Conservation (phyloP, 75 land plant species). For the Cunninghamia lanceolata region DNA sequence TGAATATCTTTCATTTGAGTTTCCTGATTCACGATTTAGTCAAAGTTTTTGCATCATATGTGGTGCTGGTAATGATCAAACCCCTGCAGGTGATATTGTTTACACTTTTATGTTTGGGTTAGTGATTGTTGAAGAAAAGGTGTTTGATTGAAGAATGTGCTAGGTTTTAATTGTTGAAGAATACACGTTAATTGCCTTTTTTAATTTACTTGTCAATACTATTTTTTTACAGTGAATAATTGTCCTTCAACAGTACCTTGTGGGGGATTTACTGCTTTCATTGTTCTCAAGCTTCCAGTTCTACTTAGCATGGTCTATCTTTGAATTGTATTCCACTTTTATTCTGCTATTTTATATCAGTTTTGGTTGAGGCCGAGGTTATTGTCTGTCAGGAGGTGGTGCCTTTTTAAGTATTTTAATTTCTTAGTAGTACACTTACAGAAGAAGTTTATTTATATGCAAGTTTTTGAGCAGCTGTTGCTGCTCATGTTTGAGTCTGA, state of each 20-base stretch:
- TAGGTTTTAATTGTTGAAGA: too few relatives aligned
- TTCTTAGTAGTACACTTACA: neutral
- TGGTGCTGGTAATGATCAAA: neutral
- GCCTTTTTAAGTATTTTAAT: neutral
- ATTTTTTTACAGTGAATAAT: neutral
- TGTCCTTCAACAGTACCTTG: neutral
- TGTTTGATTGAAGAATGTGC: neutral
- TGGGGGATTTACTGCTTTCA: neutral
- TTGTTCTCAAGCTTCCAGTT: neutral
- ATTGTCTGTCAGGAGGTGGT: neutral
- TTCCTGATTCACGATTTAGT: neutral
- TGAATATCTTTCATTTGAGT: neutral
- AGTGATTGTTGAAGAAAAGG: neutral
- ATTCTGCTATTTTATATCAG: neutral
- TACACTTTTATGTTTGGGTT: neutral
- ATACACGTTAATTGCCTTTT: neutral
- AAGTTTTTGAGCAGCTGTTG: neutral
- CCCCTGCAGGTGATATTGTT: neutral
- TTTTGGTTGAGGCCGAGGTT: neutral
- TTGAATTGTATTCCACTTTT: neutral
- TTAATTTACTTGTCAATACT: neutral
- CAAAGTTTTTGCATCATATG: neutral
- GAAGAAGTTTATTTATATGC: neutral
- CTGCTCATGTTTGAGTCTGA: neutral
- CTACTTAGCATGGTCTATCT: neutral